Evolutionary conservation across 192 early-diverging fungal species (phyloP), one percentile per base, ranked within the genome.

Genomic region (Mortierella claussenii): DNA sequence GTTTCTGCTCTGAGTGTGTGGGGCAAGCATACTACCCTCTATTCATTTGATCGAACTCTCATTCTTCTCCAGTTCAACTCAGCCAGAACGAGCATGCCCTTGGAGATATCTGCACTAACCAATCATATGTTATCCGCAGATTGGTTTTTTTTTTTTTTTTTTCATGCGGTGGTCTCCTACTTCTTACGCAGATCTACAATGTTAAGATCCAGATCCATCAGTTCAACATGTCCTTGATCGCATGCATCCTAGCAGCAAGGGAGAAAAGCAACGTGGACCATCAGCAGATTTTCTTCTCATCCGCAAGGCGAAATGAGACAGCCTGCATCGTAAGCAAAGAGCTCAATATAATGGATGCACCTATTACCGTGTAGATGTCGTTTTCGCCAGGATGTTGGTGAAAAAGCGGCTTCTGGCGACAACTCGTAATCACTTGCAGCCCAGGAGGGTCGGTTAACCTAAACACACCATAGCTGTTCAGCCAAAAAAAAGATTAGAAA

Each of bases 391-490:
- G 79, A 61, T 97, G 95, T 21, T 93, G 95, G 71, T 97, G 95
- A 63, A 97, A 97, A 1, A 87, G 79, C 7, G 82, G 80, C 56
- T 86, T 86, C 50, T 89, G 70, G 34, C 81, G 81, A 67, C 95
- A 96, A 8, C 82, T 87, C 48, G 86, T 85, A 45, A 97, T 91
- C 8, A 88, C 75, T 49, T 94, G 85, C n/a, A 97, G 69, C 31
- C 94, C 95, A 11, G 88, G 85, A 31, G 94, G 93, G 69, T 95
- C 93, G 21, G 95, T 96, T 55, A 97, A 68, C 10, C 95, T 85
- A 67, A 96, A 97, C 10, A 95, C 86, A 46, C 95, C 94, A 74
- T 87, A 89, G 37, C 88, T 88, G 44, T 21, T 42, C 4, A 46
- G 46, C 49, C 62, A 34, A 20, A 44, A 52, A 47, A 24, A 24